Evolutionary conservation across 2,329 filamentous ascomycete genomes (phyloP).

Genomic region (Phyllosticta citriasiana): DNA sequence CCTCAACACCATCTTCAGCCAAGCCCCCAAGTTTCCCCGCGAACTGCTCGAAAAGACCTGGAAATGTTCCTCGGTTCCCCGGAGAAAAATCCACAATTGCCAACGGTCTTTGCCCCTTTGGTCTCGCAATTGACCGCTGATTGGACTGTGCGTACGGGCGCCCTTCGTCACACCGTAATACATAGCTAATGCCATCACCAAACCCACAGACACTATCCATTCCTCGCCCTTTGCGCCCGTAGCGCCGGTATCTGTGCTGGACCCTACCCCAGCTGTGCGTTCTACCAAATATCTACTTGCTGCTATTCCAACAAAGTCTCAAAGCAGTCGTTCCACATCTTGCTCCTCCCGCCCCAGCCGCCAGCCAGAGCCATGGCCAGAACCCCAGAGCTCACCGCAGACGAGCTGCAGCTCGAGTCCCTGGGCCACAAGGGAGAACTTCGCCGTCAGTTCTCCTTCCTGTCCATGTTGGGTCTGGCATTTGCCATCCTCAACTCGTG

Average conservation of each 20-base stretch:
- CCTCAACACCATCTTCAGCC: neutral
- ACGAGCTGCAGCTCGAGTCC: slow-evolving; percentile 26
- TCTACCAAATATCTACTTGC: slow-evolving; percentile 5
- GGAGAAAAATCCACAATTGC: neutral
- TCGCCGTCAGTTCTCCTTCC: slow-evolving; percentile 46
- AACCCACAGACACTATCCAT: slow-evolving; percentile 5
- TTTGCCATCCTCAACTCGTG: slow-evolving; percentile 56
- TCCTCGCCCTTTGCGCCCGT: slow-evolving; percentile 3
- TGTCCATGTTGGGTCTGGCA: slow-evolving; percentile 52
- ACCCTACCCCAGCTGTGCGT: neutral
- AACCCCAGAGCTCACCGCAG: slow-evolving; percentile 13
- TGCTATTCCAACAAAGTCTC: neutral
- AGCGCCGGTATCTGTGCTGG: slow-evolving; percentile 1
- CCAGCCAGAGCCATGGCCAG: slow-evolving; percentile 1
- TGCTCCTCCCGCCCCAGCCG: neutral
- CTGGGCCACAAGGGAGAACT: slow-evolving; percentile 50
- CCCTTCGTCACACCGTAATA: neutral
- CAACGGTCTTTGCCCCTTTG: neutral
- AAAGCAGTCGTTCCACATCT: neutral
- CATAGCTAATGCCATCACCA: slow-evolving; percentile 8
- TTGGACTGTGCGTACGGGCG: neutral
- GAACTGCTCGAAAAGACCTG: neutral
- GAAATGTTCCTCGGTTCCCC: neutral
- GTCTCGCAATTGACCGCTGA: neutral
- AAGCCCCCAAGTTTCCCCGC: neutral